These are phyloP conservation scores for Agrocybe chaxingu DNA, from an alignment of 768 basidiomycete genomes.

Conservation along the genomic window DNA sequence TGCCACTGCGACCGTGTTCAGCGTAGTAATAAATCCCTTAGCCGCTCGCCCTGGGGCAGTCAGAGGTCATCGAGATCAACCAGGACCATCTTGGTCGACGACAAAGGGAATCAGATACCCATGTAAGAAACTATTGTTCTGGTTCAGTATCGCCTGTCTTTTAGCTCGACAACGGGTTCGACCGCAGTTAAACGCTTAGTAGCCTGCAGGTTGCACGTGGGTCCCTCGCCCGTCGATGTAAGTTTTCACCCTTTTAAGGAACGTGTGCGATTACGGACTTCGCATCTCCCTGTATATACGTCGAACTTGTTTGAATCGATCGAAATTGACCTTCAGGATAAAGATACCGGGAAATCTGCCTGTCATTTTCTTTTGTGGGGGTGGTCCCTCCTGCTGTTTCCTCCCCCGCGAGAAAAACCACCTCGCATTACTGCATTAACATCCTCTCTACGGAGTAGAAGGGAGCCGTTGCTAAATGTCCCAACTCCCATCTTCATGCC, in stretches of 20 bases:
- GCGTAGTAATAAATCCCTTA: background rate
- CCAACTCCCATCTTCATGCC: slow-evolving; percentile 81
- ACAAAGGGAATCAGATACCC: slow-evolving; percentile 30
- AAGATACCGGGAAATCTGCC: background rate
- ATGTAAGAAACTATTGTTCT: slow-evolving; percentile 20
- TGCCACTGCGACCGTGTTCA: no score
- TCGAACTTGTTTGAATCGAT: background rate
- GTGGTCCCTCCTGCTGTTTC: slow-evolving; percentile 8
- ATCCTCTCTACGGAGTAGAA: slow-evolving; percentile 64
- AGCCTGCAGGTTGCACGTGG: no score
- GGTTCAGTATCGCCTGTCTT: background rate
- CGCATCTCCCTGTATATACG: no score
- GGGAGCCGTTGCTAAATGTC: slow-evolving; percentile 64
- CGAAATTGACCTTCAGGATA: no score
- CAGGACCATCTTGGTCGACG: slow-evolving; percentile 30
- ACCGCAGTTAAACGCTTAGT: no score
- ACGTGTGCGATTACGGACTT: background rate
- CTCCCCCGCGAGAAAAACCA: slow-evolving; percentile 16
- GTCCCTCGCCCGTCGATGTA: slow-evolving; percentile 1
- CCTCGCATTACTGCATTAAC: slow-evolving; percentile 34
- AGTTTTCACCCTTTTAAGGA: slow-evolving; percentile 12
- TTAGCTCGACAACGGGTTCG: no score
- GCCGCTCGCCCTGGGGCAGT: slow-evolving; percentile 20
- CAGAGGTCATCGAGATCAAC: slow-evolving; percentile 23
- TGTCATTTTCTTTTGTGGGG: slow-evolving; percentile 14